Base-by-base conservation (phyloP, 768 basidiomycete species). In the Pholiota conissans region DNA sequence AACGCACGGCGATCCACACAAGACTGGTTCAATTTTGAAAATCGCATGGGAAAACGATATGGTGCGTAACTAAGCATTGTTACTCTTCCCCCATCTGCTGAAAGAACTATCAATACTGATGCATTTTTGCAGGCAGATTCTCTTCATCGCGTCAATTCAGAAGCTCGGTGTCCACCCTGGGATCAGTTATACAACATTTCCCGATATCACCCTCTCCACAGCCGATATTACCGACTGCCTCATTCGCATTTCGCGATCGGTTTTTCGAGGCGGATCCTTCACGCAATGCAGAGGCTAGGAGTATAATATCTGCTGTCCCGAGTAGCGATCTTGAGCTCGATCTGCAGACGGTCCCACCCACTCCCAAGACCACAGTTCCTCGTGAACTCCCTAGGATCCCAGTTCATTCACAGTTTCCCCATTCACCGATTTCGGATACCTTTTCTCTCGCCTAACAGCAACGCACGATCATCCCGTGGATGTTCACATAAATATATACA, bases 291-390 rank as follows among this genome's bases (percentile, higher is more conserved):
- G 55, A 56, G 14, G n/a, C 34, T 9, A 40, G 55, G 45, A 56
- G 55, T 27, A 39, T 56, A 10, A 22, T 27, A 22, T 56, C 55
- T 4, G 55, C 55, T 42, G 55, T 27, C 8, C 55, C 47, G 22
- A 56, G 55, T 26, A 56, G 55, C 27, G 55, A 56, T 29, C 34
- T 56, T 34, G 55, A 56, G 24, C 34, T 49, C 8, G 55, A 56
- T 24, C 26, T 56, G 11, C 55, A 56, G 34, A 49, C 46, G 34
- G 29, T 35, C n/a, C 28, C 55, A 14, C n/a, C 55, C 30, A 54
- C 16, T 5, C 40, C 51, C 27, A 45, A 22, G n/a, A 30, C 32
- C 42, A 5, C 42, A 45, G 27, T 45, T 20, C 28, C 40, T 20
- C 53, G 34, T 16, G 24, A 52, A 34, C 30, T 39, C 14, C 50